A percentile compares a stretch with the other conserved stretches of the same genome.
Conservation (phyloP, 140 eudicot genomes). For the Stevia rebaudiana region DNA sequence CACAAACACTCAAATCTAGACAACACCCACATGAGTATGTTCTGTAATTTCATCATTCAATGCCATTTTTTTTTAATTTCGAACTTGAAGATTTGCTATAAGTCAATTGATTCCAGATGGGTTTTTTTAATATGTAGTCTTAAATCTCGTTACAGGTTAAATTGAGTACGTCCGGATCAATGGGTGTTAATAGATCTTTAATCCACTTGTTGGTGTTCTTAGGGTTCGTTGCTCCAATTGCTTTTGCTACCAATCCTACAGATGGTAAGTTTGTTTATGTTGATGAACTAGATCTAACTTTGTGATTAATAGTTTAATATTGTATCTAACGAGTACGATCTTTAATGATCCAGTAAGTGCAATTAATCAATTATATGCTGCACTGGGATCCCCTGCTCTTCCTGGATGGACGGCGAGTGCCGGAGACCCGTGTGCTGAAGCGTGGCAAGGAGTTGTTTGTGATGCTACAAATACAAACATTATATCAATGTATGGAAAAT, state of each 20-base stretch:
- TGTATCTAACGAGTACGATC: no score
- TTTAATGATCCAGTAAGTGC: constrained; percentile 59
- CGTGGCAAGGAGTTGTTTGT: constrained; percentile 89
- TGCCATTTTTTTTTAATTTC: constrained; percentile 19
- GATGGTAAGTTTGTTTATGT: constrained; percentile 47
- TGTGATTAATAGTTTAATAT: no score
- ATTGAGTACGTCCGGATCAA: constrained; percentile 24
- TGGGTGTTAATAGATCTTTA: constrained; percentile 40
- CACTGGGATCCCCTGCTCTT: constrained; percentile 66
- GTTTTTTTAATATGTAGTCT: neutral
- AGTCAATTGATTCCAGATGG: neutral
- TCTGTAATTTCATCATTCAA: constrained; percentile 18
- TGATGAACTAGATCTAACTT: constrained; percentile 23
- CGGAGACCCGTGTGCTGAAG: constrained; percentile 86
- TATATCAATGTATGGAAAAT: constrained; percentile 53
- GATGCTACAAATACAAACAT: constrained; percentile 42
- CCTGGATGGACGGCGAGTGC: constrained; percentile 86
- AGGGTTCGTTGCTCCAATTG: constrained; percentile 32
- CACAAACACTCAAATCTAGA: constrained; percentile 25
- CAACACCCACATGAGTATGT: constrained; percentile 24
- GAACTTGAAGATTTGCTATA: constrained; percentile 3
- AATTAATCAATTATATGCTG: constrained; percentile 56
- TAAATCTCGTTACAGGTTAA: constrained; percentile 24
- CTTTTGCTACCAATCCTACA: constrained; percentile 54
- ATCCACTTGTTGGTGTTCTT: constrained; percentile 34